Base-by-base conservation (phyloP, 441 rosid genomes). In the Mallotus repandus region DNA sequence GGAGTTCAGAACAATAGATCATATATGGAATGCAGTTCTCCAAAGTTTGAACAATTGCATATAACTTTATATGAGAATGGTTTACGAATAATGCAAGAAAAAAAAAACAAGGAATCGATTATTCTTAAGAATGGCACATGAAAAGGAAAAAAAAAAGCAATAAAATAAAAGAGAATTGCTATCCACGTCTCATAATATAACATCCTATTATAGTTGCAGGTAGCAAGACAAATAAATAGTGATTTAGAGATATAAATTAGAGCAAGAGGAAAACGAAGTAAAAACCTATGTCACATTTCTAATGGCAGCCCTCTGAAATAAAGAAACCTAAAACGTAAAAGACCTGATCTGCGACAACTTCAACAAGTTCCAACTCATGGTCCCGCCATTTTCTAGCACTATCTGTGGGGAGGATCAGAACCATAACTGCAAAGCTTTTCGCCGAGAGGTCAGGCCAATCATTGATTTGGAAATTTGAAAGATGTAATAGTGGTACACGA, bases 281-380 rank as follows among this genome's bases (percentile, higher is more conserved):
- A 53, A 68, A 67, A 9, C 19, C 38, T 68, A 32, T 4, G 3
- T 54, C 25, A 5, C 9, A 59, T 45, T 57, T 58, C 57, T 25
- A 59, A 22, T 16, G 35, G 54, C 16, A 56, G 13, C 14, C 10
- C 18, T 3, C 7, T 22, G 32, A 74, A 72, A 63, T 21, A 58
- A 62, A 68, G 8, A 62, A 68, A 70, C 21, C 21, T 61, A 73
- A 80, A 77, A 45, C 41, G 60, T 63, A 29, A 77, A 59, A 60
- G 43, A 94, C 99, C 98, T 94, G 99, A 81, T 92, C 99, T 3
- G 97, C 94, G 52, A 94, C 97, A 69, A 89, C 94, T 84, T 91
- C 97, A 54, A 94, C 94, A 13, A 94, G 99, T 78, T 92, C 96
- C 84, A 92, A 74, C 82, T 94, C 99, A 81, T 94, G 94, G 63